phyloP scores from a whole-genome alignment of 73 alveolate species.

The Paramecium sonneborni region DNA sequence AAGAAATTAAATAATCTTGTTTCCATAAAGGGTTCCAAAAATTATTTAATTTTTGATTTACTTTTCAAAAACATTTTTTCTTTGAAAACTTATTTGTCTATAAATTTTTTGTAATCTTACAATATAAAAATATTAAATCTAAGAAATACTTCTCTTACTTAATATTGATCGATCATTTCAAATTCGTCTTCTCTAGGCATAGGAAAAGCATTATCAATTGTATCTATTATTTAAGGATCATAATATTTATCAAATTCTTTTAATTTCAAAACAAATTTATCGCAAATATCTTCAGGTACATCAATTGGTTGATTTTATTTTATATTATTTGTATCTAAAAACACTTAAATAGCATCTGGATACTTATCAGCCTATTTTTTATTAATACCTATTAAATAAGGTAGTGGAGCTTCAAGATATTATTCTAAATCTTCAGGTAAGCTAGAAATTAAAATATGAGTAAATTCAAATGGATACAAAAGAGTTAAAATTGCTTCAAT shows the following conservation, averaged over 20 bases:
- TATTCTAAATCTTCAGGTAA: conserved; percentile 51
- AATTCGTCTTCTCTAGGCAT: not conserved
- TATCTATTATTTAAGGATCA: not conserved
- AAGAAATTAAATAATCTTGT: conserved; percentile 6
- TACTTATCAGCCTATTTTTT: not conserved
- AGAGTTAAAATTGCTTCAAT: conserved; percentile 57
- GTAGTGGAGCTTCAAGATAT: conserved; percentile 63
- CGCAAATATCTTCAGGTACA: not conserved
- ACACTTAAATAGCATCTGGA: not conserved
- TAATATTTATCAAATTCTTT: not conserved
- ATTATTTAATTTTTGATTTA: not conserved
- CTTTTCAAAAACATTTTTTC: not conserved
- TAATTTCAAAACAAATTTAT: not conserved
- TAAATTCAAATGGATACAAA: conserved; percentile 56
- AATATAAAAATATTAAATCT: not conserved
- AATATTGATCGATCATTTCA: not conserved
- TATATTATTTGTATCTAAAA: not conserved
- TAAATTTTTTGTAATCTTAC: not conserved
- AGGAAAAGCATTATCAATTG: conserved; percentile 12
- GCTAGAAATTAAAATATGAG: conserved; percentile 51
- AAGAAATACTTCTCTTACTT: conserved; percentile 32
- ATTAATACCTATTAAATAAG: conserved; percentile 44
- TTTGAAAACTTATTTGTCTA: not conserved
- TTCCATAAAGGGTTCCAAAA: not conserved
- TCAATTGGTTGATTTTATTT: not conserved